phyloP scores from a whole-genome alignment of 2,329 filamentous ascomycete genomes.

The Malbranchea zuffiana region DNA sequence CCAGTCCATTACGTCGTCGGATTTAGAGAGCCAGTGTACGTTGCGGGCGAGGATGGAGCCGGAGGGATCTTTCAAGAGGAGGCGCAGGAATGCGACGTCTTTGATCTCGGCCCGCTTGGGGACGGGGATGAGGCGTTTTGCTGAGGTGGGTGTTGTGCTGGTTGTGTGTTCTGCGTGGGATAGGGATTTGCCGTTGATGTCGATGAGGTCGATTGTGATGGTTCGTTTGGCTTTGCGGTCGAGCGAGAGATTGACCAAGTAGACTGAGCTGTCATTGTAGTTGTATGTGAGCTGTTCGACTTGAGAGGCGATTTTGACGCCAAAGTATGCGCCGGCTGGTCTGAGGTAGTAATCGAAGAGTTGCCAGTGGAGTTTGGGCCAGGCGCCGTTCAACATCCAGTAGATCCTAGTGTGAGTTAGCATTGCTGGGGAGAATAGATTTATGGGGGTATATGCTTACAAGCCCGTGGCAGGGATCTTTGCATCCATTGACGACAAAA shows the following conservation, averaged over 20 bases:
- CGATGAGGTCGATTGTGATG: slow-evolving; percentile 42
- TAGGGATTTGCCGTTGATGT: slow-evolving; percentile 37
- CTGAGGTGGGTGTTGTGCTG: slow-evolving; percentile 38
- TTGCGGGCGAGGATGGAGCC: slow-evolving; percentile 41
- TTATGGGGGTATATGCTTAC: slow-evolving; percentile 8
- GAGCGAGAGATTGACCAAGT: slow-evolving; percentile 46
- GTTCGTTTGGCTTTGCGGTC: slow-evolving; percentile 30
- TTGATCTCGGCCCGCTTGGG: slow-evolving; percentile 24
- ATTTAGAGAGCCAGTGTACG: slow-evolving; percentile 47
- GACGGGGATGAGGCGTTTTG: slow-evolving; percentile 29
- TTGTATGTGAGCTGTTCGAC: slow-evolving; percentile 48
- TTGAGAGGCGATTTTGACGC: slow-evolving; percentile 42
- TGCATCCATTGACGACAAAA: slow-evolving; percentile 41
- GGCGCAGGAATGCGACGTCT: slow-evolving; percentile 41
- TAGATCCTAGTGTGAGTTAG: slow-evolving; percentile 37
- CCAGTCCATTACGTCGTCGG: slow-evolving; percentile 45
- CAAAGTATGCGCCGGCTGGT: slow-evolving; percentile 49
- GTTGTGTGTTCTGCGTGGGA: slow-evolving; percentile 23
- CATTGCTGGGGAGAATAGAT: background rate
- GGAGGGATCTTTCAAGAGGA: slow-evolving; percentile 36
- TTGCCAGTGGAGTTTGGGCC: slow-evolving; percentile 55
- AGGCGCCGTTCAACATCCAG: slow-evolving; percentile 57
- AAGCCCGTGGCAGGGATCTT: slow-evolving; percentile 47
- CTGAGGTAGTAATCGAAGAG: slow-evolving; percentile 53
- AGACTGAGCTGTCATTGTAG: slow-evolving; percentile 37